Evolutionary conservation across 1,284 basidiomycete genomes (phyloP).

Genomic region (Afroboletus lepidellus): DNA sequence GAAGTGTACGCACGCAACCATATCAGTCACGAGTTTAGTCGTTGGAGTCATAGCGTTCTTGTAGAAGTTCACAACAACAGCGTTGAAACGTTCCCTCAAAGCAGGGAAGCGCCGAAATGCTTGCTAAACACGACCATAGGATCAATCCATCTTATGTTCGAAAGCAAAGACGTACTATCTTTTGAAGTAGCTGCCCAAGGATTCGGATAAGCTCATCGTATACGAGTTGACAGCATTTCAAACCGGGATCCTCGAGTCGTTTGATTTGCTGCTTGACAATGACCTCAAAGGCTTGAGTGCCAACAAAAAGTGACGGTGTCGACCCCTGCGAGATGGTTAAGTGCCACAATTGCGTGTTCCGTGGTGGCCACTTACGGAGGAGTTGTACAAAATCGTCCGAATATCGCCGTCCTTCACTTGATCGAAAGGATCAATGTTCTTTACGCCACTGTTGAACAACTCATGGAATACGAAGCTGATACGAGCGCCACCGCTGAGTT

Average conservation of each 20-base stretch:
- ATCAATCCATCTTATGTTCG: conserved; percentile 1
- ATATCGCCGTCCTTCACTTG: conserved; percentile 99
- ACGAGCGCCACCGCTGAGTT: conserved; percentile 94
- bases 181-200: conserved; percentile 82
- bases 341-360: background rate
- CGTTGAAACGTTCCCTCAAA: conserved; percentile 91
- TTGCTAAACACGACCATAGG: conserved; percentile 54
- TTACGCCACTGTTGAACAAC: conserved; percentile 94
- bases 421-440: conserved; percentile 96
- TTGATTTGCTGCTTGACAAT: conserved; percentile 99
- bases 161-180: conserved; percentile 66
- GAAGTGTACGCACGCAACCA: conserved; percentile 68
- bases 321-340: conserved; percentile 63
- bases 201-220: conserved; percentile 98
- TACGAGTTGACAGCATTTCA: conserved; percentile 93
- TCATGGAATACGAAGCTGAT: conserved; percentile 99
- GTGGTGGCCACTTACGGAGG: conserved; percentile 61
- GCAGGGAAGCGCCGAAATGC: conserved; percentile 95
- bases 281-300: conserved; percentile 94
- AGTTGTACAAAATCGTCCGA: conserved; percentile 93
- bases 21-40: conserved; percentile 89
- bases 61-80: conserved; percentile 95
- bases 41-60: conserved; percentile 92
- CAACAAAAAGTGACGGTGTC: conserved; percentile 93
- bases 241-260: conserved; percentile 87